Evolutionary conservation across 2,329 filamentous ascomycete species (phyloP).

Genomic region (Colletotrichum chrysophilum): DNA sequence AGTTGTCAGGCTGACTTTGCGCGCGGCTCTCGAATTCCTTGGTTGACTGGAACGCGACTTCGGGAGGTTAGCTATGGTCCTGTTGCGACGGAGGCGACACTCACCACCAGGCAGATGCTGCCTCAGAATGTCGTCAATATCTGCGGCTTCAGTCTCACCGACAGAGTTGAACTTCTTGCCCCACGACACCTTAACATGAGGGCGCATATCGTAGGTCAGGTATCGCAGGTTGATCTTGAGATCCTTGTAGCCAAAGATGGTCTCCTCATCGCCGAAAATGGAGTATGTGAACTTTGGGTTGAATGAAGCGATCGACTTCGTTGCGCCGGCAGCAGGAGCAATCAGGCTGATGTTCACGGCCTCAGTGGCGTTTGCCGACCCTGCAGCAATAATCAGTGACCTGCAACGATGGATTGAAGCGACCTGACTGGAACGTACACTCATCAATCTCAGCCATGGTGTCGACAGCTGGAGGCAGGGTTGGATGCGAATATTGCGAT

Average conservation of each 20-base stretch:
- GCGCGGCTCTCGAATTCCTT: constrained; percentile 63
- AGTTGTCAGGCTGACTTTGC: constrained; percentile 42
- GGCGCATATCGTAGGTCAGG: constrained; percentile 75
- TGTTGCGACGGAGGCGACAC: constrained; percentile 25
- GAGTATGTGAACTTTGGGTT: constrained; percentile 88
- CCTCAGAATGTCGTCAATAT: constrained; percentile 70
- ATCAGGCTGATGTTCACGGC: constrained; percentile 67
- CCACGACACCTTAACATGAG: constrained; percentile 74
- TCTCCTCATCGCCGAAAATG: constrained; percentile 92
- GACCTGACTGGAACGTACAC: neutral
- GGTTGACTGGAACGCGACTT: constrained; percentile 71
- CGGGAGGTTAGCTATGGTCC: neutral
- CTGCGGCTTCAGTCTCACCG: constrained; percentile 71
- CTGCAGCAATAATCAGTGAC: constrained; percentile 34
- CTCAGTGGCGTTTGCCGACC: constrained; percentile 66
- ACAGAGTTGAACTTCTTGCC: constrained; percentile 73
- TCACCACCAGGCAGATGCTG: constrained; percentile 72
- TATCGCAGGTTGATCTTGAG: constrained; percentile 77
- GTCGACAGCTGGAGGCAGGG: neutral
- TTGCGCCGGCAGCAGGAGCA: constrained; percentile 50
- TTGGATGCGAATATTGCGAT: neutral
- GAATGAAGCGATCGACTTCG: constrained; percentile 71
- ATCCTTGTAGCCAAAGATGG: constrained; percentile 87
- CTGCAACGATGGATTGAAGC: neutral
- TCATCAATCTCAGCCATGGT: constrained; percentile 16